phyloP scores from a whole-genome alignment of 805 yeast species.

The Yarrowia sp. region DNA sequence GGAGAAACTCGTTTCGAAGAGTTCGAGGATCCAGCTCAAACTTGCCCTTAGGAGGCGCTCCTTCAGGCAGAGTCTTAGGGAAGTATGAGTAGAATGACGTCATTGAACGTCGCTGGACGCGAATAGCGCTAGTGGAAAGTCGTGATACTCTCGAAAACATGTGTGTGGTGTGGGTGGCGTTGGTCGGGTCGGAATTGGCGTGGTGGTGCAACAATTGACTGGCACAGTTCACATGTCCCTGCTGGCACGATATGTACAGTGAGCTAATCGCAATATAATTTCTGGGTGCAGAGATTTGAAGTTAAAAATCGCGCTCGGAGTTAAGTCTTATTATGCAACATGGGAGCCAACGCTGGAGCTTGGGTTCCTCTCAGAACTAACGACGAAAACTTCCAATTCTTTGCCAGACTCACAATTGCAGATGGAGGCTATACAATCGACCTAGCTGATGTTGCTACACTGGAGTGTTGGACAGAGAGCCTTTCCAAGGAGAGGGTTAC shows the following conservation, averaged over 20 bases:
- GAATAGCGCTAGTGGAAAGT: neutral
- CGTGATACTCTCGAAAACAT: neutral
- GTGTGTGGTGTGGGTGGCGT: neutral
- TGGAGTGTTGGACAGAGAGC: neutral
- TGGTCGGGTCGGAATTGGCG: neutral
- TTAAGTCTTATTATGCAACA: neutral
- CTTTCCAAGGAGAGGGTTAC: constrained; percentile 5
- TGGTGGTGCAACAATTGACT: neutral
- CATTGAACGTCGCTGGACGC: constrained; percentile 5
- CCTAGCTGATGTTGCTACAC: neutral
- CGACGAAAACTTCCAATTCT: neutral
- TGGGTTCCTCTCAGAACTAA: constrained; percentile 1
- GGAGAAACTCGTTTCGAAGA: constrained; percentile 72
- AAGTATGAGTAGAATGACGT: constrained; percentile 58
- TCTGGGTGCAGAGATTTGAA: neutral
- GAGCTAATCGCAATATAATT: constrained; percentile 16
- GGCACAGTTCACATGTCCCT: neutral
- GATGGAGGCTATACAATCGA: neutral
- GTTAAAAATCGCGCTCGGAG: constrained; percentile 15
- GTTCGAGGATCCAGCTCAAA: constrained; percentile 56
- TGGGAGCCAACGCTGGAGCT: neutral
- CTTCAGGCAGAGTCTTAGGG: constrained; percentile 69
- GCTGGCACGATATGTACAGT: neutral
- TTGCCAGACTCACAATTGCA: neutral
- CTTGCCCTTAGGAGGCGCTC: constrained; percentile 59